Conservation (phyloP, 2,329 filamentous ascomycete species). For the Hirsutella rhossiliensis region DNA sequence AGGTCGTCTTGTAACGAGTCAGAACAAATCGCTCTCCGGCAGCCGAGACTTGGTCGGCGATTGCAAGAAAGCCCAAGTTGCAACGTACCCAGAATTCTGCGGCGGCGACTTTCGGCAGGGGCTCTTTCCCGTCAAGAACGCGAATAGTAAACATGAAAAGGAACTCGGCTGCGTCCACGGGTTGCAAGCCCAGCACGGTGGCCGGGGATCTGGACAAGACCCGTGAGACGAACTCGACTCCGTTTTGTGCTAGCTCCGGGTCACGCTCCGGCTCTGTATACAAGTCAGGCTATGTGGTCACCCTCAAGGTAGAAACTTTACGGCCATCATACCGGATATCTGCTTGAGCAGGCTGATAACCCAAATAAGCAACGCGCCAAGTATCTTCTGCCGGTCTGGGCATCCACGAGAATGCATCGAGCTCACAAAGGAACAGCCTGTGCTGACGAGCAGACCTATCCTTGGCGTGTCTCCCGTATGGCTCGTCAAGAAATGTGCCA, state of each 20-base stretch:
- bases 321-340: slow-evolving; percentile 36
- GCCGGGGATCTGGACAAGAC: slow-evolving; percentile 48
- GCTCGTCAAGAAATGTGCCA: slow-evolving; percentile 54
- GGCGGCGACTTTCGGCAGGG: slow-evolving; percentile 62
- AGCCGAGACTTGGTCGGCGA: neutral
- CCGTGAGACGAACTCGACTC: slow-evolving; percentile 58
- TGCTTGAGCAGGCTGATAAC: slow-evolving; percentile 50
- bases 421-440: slow-evolving; percentile 57
- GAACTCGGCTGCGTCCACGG: slow-evolving; percentile 44
- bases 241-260: slow-evolving; percentile 59
- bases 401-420: slow-evolving; percentile 37
- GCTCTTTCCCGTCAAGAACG: slow-evolving; percentile 58
- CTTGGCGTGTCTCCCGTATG: slow-evolving; percentile 49
- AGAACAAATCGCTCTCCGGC: neutral
- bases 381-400: slow-evolving; percentile 31
- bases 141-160: slow-evolving; percentile 62
- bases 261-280: slow-evolving; percentile 51
- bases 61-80: neutral
- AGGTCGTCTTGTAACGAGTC: slow-evolving; percentile 31
- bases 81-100: slow-evolving; percentile 61
- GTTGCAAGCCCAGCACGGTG: slow-evolving; percentile 47
- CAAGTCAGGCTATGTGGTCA: neutral
- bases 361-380: slow-evolving; percentile 46
- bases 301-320: slow-evolving; percentile 6
- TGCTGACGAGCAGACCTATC: slow-evolving; percentile 57